Evolutionary conservation across 2,329 filamentous ascomycete genomes (phyloP), one percentile per base, ranked within the genome.

Genomic region (Fusarium compactum): DNA sequence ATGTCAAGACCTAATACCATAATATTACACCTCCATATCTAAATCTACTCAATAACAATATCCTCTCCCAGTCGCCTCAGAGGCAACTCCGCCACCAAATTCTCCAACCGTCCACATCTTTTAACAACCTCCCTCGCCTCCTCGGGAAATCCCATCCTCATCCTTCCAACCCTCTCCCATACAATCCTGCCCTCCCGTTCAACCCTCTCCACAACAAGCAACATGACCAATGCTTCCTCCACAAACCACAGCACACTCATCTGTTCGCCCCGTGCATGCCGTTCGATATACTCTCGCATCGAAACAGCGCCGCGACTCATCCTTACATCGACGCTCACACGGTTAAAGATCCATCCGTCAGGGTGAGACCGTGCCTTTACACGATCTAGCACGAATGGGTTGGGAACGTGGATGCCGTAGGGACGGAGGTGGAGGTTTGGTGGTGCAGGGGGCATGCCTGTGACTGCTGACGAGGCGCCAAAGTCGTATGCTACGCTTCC

Each of bases 221-320:
- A 65, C 78, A 80, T 74, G 20, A 80, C 74, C 14, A 74, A 62
- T 7, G 76, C 74, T 46, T 80, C 78, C 32, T 80, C 78, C 20
- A 79, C 73, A 48, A 80, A 80, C 78, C 78, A 80, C 29, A 80
- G 58, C 11, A 80, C 71, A 20, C 78, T 79, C 77, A 80, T 80
- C 55, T 79, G 78, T 66, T 80, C 77, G 9, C 77, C 78, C 6
- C 74, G 74, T 12, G 76, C 78, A 50, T 80, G 78, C 1, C 72
- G 70, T 55, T 78, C 77, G 20, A 80, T 73, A 41, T 80, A 80
- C 25, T 78, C 77, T 1, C 79, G 74, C 41, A 80, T 79, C 1
- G 75, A 72, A 1, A 47, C 65, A 6, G 59, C 71, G 0, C 73
- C 77, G 10, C 76, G 71, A 52, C 78, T 80, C 46, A 80, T 70